Conservation (phyloP, 23 red algal genomes). For the Gracilariopsis chorda region DNA sequence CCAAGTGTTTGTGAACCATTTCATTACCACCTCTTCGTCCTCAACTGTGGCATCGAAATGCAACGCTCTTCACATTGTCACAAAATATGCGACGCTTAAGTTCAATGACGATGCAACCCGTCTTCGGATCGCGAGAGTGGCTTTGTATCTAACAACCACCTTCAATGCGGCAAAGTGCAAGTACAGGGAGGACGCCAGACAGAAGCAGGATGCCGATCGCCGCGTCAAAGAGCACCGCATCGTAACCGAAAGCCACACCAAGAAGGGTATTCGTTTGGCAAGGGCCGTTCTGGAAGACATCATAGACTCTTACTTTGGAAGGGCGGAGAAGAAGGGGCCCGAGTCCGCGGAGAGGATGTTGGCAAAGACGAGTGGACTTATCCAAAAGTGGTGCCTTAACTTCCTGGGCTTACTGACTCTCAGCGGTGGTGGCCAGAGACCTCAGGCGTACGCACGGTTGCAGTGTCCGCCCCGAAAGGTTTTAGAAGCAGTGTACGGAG, state of each 20-base stretch:
- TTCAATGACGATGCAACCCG: neutral
- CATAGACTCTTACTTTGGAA: neutral
- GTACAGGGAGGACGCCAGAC: neutral
- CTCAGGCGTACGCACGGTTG: neutral
- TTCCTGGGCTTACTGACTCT: neutral
- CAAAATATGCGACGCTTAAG: neutral
- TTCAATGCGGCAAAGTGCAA: neutral
- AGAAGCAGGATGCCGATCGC: neutral
- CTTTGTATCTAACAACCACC: neutral
- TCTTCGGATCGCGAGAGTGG: neutral
- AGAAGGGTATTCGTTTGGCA: neutral
- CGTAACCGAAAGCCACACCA: neutral
- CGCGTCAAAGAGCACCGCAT: neutral
- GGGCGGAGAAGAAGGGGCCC: neutral
- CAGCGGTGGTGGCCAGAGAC: neutral
- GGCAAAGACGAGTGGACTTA: neutral
- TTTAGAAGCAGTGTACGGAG: neutral
- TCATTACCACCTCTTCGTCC: neutral
- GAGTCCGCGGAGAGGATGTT: neutral
- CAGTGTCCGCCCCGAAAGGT: neutral
- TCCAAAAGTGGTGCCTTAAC: neutral
- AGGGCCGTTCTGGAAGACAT: neutral
- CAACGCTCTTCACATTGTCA: neutral
- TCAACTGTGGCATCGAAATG: neutral
- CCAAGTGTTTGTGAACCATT: neutral